Percentiles rank a stretch among this genome's conserved stretches.
These are phyloP conservation scores for Pouteria glomerata DNA, from an alignment of 148 eudicot species.

Conservation along the genomic window DNA sequence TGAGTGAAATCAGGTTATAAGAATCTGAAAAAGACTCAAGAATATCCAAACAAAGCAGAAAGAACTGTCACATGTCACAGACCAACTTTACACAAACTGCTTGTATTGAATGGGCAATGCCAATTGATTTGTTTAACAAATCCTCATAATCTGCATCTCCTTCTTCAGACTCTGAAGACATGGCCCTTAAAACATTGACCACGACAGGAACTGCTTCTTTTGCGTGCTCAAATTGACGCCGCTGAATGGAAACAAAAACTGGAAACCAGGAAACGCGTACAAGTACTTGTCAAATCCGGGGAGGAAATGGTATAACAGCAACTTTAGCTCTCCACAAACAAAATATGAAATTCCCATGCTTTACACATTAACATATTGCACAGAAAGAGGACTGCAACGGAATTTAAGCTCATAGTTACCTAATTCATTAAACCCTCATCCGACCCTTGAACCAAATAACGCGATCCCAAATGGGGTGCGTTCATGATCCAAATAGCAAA, in stretches of 20 bases:
- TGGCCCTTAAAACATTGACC: constrained; percentile 51
- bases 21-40: constrained; percentile 5
- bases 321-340: not conserved
- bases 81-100: constrained; percentile 66
- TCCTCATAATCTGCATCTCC: constrained; percentile 40
- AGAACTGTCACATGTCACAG: constrained; percentile 24
- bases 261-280: constrained; percentile 20
- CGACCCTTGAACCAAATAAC: no score
- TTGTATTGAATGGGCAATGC: constrained; percentile 56
- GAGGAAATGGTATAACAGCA: not conserved
- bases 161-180: constrained; percentile 41
- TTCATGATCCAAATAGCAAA: no score
- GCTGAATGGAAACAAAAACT: constrained; percentile 54
- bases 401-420: not conserved
- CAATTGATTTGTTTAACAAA: constrained; percentile 49
- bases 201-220: constrained; percentile 68
- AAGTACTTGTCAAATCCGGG: no score
- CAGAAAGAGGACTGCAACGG: not conserved
- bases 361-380: not conserved
- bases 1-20: constrained; percentile 15
- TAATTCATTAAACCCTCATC: no score
- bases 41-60: not conserved
- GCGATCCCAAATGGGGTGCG: no score
- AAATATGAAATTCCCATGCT: not conserved
- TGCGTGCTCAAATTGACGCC: constrained; percentile 74